phyloP scores from a whole-genome alignment of 345 rosid species.

The Geranium rotundifolium region DNA sequence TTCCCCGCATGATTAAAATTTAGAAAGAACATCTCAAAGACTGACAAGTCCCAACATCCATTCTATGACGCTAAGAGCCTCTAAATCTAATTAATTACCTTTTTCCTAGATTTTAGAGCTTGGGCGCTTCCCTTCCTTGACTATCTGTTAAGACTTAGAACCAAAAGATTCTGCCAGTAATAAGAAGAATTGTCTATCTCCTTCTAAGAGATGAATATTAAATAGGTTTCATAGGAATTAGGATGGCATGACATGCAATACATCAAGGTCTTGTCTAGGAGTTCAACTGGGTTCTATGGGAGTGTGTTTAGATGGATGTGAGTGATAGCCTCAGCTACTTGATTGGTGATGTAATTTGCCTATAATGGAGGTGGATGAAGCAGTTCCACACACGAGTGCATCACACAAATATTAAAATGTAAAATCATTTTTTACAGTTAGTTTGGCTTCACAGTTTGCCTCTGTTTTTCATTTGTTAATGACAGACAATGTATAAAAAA shows the following conservation, averaged over 20 bases:
- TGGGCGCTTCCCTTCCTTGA: too few relatives aligned
- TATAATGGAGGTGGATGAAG: neutral
- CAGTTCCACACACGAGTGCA: neutral
- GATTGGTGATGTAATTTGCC: neutral
- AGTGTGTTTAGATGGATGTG: neutral
- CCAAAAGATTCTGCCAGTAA: neutral
- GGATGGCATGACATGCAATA: neutral
- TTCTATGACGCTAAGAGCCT: neutral
- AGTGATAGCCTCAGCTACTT: neutral
- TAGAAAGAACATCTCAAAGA: neutral
- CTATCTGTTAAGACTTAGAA: neutral
- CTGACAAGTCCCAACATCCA: neutral
- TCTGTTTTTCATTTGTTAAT: conserved; percentile 5
- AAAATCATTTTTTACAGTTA: neutral
- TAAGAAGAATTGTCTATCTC: neutral
- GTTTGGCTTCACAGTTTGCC: neutral
- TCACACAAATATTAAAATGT: neutral
- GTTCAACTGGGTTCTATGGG: neutral
- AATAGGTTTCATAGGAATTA: neutral
- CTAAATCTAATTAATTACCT: too few relatives aligned
- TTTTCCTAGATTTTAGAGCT: too few relatives aligned
- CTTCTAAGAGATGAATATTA: neutral
- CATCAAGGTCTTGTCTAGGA: neutral
- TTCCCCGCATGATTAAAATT: neutral
- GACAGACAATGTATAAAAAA: conserved; percentile 59